Base-by-base conservation (phyloP, 129 eudicot genomes). In the Mikania micrantha region DNA sequence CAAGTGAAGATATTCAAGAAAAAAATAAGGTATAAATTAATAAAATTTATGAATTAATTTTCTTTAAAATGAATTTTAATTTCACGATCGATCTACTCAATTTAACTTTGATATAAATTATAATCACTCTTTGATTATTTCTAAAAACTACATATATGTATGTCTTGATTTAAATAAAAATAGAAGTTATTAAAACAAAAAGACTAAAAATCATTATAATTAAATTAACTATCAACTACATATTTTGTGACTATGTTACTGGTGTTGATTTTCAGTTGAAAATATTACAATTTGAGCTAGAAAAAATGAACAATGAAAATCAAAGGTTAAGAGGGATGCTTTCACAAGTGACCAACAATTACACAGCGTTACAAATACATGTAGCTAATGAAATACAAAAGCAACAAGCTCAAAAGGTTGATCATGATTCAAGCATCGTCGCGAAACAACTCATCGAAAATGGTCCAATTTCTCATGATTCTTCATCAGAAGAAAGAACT, bases 321-420 rank as follows among this genome's bases (percentile, higher is more conserved):
- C 85, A 80, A 68, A 78, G 90, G 85, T 66, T 91, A 63, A 84
- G 75, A 64, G 86, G 67, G 74, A 85, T 88, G 91, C 76, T 91
- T 36, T 9, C 69, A 15, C 95, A 91, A 44, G 87, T 88, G 24
- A 85, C 67, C 83, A 80, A 74, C 66, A 85, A 82, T 69, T 91
- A 85, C 81, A 71, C 59, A 17, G 71, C 85, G 1, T 79, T 88
- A 5, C 90, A 91, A 70, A 71, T 78, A 66, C 98, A 85, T 63
- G 70, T 85, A 4, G 74, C 73, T 52, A 71, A 76, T 5, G 38
- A 83, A 57, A 88, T 91, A 69, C 96, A 88, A 71, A 90, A 86
- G 24, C 90, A 84, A 64, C 87, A 85, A 57, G 77, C 60, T 54
- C 74, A 34, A 21, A 75, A 12, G 4, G 52, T 11, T 34, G 42